These are phyloP conservation scores for Beauveria australis DNA, from an alignment of 2,329 filamentous ascomycete genomes.

Conservation along the genomic window DNA sequence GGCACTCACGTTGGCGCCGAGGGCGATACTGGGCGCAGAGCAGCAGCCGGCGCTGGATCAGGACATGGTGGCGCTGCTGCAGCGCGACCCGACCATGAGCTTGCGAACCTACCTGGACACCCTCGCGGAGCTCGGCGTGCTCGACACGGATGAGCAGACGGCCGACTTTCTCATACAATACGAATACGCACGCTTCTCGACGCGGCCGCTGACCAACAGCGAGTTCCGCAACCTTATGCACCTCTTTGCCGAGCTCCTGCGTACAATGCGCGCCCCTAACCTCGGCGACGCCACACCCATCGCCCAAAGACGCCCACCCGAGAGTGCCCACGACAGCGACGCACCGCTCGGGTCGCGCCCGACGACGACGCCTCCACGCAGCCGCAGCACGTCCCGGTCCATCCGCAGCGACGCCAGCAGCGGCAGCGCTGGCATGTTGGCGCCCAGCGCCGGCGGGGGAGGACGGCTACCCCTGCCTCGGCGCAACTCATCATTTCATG, in stretches of 20 bases:
- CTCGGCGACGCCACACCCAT: slow-evolving; percentile 20
- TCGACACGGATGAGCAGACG: slow-evolving; percentile 30
- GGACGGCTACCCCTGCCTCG: slow-evolving; percentile 18
- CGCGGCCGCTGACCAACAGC: slow-evolving; percentile 54
- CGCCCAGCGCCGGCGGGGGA: not conserved
- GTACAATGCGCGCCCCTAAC: slow-evolving; percentile 62
- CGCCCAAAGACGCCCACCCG: slow-evolving; percentile 17
- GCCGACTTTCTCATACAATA: slow-evolving; percentile 66
- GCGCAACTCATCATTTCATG: slow-evolving; percentile 35
- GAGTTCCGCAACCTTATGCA: slow-evolving; percentile 76
- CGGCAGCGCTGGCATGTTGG: not conserved
- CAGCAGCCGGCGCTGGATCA: slow-evolving; percentile 45
- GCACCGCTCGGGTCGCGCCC: slow-evolving; percentile 34
- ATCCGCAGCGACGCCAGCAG: slow-evolving; percentile 21
- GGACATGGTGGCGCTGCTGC: slow-evolving; percentile 58
- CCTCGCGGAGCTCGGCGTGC: slow-evolving; percentile 58
- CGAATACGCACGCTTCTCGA: slow-evolving; percentile 78
- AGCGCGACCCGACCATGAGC: slow-evolving; percentile 61
- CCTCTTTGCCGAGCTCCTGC: slow-evolving; percentile 72
- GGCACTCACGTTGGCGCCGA: slow-evolving; percentile 75
- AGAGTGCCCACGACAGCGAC: slow-evolving; percentile 39
- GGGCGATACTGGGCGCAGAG: slow-evolving; percentile 30
- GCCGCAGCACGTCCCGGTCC: slow-evolving; percentile 20
- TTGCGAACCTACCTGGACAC: slow-evolving; percentile 72
- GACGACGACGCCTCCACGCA: slow-evolving; percentile 34